Percentiles rank a stretch among this genome's conserved stretches.
Conservation (phyloP, 2,329 filamentous ascomycete genomes). For the Volutella citrinella region DNA sequence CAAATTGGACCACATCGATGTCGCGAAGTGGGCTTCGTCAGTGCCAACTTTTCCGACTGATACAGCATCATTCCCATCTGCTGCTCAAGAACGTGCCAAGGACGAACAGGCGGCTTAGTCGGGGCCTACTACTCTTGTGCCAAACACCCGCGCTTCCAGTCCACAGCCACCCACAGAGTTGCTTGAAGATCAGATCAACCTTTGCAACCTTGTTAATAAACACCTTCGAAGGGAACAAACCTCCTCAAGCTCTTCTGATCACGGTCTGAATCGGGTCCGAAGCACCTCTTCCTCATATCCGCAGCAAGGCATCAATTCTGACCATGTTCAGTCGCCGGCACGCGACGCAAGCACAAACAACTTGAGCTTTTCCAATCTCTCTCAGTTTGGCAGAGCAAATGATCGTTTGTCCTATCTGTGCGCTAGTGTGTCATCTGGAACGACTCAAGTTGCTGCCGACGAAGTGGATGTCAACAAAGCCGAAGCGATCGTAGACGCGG, state of each 20-base stretch:
- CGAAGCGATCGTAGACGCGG: constrained; percentile 24
- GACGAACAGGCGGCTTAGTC: constrained; percentile 12
- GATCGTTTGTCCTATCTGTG: constrained; percentile 28
- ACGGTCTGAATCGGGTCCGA: constrained; percentile 10
- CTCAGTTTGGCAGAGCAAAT: constrained; percentile 26
- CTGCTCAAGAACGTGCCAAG: constrained; percentile 3
- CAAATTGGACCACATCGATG: too few relatives aligned
- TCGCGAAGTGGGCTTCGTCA: constrained; percentile 11
- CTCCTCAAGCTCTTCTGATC: constrained; percentile 11
- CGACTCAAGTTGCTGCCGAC: constrained; percentile 6
- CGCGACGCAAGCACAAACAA: constrained; percentile 16
- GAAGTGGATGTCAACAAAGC: constrained; percentile 14
- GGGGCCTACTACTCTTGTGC: constrained; percentile 5
- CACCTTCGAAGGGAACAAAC: constrained; percentile 10
- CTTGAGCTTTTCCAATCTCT: constrained; percentile 27
- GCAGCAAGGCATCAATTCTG: constrained; percentile 17
- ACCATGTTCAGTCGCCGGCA: constrained; percentile 26
- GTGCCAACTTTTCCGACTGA: constrained; percentile 11
- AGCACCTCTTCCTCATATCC: constrained; percentile 32
- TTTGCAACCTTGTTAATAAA: constrained; percentile 15
- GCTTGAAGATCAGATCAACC: constrained; percentile 15
- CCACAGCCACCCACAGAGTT: constrained; percentile 7
- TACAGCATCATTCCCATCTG: constrained; percentile 3
- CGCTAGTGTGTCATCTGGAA: constrained; percentile 24
- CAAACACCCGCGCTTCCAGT: constrained; percentile 1